Percentiles rank a stretch among this genome's conserved stretches.
Evolutionary conservation across 1,284 basidiomycete species (phyloP).

Genomic region (Termitomyces sp.): DNA sequence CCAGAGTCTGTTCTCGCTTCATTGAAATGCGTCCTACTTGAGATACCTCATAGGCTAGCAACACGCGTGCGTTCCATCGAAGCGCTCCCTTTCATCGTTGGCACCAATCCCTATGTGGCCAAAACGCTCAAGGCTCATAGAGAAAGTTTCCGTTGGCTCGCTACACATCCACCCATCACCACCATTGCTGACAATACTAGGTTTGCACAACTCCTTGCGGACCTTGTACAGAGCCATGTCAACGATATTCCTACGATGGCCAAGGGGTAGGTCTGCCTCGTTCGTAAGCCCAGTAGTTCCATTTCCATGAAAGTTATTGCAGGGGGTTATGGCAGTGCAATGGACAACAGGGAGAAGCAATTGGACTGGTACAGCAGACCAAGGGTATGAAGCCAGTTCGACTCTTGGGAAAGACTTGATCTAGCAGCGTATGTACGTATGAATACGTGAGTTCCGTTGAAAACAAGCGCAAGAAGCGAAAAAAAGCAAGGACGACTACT

Average conservation of each 20-base stretch:
- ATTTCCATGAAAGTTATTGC: constrained; percentile 29
- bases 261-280: constrained; percentile 60
- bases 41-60: constrained; percentile 71
- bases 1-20: constrained; percentile 65
- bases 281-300: constrained; percentile 5
- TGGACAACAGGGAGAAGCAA: constrained; percentile 23
- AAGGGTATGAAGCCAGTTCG: constrained; percentile 38
- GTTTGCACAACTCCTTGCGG: constrained; percentile 66
- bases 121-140: constrained; percentile 71
- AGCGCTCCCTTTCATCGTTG: constrained; percentile 79
- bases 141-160: constrained; percentile 70
- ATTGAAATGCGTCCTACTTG: constrained; percentile 62
- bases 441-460: constrained; percentile 17
- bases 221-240: constrained; percentile 72
- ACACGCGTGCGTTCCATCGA: constrained; percentile 68
- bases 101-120: constrained; percentile 84
- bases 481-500: constrained; percentile 28
- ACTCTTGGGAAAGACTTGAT: constrained; percentile 13
- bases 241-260: constrained; percentile 89
- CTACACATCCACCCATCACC: constrained; percentile 62
- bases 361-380: constrained; percentile 37
- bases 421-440: constrained; percentile 13
- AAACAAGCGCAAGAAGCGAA: constrained; percentile 14
- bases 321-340: constrained; percentile 32
- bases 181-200: constrained; percentile 65